Conservation (phyloP, 768 basidiomycete species). For the Termitomyces sp. region DNA sequence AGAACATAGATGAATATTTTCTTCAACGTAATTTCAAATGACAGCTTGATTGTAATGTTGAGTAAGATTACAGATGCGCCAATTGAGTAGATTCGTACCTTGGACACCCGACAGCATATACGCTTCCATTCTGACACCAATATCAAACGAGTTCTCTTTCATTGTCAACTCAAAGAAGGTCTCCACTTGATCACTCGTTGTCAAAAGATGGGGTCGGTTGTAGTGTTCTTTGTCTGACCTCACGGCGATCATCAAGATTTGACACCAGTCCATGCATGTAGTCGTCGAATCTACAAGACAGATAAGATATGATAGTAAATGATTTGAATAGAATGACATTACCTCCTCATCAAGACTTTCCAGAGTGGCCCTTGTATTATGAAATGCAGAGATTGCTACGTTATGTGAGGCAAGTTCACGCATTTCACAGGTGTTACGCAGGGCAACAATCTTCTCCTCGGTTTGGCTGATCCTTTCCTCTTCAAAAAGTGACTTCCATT, state of each 20-base stretch:
- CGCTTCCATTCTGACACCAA: background rate
- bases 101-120: slow-evolving; percentile 1
- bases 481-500: background rate
- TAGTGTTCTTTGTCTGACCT: too few relatives aligned
- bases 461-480: background rate
- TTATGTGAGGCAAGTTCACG: background rate
- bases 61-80: too few relatives aligned
- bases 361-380: background rate
- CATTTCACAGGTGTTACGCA: background rate
- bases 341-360: background rate
- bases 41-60: too few relatives aligned
- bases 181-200: too few relatives aligned
- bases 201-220: too few relatives aligned
- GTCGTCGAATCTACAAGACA: too few relatives aligned
- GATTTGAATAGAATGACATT: background rate
- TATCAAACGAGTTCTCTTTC: background rate
- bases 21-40: too few relatives aligned
- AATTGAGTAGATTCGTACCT: background rate
- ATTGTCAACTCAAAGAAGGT: background rate
- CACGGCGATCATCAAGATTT: too few relatives aligned
- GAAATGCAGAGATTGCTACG: background rate
- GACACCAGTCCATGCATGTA: too few relatives aligned
- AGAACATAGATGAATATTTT: too few relatives aligned
- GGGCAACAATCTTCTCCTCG: background rate
- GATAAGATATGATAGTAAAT: too few relatives aligned